Evolutionary conservation across 2,329 filamentous ascomycete genomes (phyloP).

Genomic region (Curvularia hawaiiensis): DNA sequence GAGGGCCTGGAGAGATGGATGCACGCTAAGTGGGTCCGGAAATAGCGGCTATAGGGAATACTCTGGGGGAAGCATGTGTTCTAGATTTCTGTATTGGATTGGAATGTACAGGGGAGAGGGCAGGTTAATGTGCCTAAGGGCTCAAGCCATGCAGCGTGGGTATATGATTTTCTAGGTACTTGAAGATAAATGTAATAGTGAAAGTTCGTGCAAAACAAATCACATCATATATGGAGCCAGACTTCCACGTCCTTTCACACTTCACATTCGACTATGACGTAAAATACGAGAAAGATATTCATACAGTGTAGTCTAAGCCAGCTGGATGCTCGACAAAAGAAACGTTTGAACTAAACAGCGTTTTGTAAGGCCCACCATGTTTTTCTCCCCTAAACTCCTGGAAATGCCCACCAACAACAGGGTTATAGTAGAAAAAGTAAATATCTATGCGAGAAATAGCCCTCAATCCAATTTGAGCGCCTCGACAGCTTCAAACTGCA

Average conservation of each 20-base stretch:
- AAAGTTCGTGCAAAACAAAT: not conserved
- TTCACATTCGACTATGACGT: not conserved
- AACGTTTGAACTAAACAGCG: not conserved
- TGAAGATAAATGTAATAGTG: not conserved
- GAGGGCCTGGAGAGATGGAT: not conserved
- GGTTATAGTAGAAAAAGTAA: not conserved
- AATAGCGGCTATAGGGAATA: not conserved
- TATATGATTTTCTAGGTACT: not conserved
- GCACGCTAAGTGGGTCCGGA: not conserved
- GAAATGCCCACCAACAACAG: slow-evolving; percentile 1
- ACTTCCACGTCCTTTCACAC: not conserved
- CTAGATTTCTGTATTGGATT: not conserved
- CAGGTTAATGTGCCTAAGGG: not conserved
- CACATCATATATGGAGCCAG: not conserved
- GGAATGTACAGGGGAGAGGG: not conserved
- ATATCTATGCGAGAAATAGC: not conserved
- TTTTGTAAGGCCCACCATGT: not conserved
- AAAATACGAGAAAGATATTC: not conserved
- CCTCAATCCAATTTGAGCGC: slow-evolving; percentile 20
- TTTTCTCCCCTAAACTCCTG: slow-evolving; percentile 1
- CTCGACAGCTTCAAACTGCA: slow-evolving; percentile 34
- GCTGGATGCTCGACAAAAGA: not conserved
- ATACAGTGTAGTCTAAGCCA: not conserved
- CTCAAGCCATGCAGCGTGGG: not conserved
- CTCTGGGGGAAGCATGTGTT: not conserved